Base-by-base conservation (phyloP, 2,329 filamentous ascomycete genomes). In the Setomelanomma holmii region DNA sequence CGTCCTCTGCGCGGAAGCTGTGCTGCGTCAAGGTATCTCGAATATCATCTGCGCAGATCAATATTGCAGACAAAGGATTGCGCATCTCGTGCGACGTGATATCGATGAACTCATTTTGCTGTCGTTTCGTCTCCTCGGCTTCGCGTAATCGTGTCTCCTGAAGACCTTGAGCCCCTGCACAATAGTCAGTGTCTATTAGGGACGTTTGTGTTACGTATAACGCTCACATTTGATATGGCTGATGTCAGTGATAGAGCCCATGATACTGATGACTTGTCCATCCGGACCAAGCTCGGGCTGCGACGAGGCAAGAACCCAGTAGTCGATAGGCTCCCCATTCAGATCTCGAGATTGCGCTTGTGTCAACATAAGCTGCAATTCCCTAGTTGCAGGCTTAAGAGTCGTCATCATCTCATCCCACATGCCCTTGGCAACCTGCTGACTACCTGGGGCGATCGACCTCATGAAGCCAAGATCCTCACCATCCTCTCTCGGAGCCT, bases 381-480 rank as follows among this genome's bases (percentile, higher is more conserved):
- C 80, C 6, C 74, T 68, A 3, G 73, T 74, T 64, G 73, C 76
- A 0, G 78, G 58, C 4, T 68, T 60, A 5, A 71, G 58, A 1
- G 77, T 73, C 1, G 59, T 60, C 0, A 73, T 59, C 11, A 80
- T 55, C 1, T 69, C 63, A 1, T 68, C 47, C 79, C 79, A 82
- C 23, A 74, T 76, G 1, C 70, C 59, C 10, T 72, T 58, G 53
- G 77, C 70, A 1, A 56, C 58, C 2, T 63, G 22, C 42, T 8
- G 46, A 23, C 76, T 77, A 20, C 64, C 66, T 2, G 76, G 74
- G 5, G 69, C 60, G 27, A 82, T 71, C 16, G 76, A 66, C 4
- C 76, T 69, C 41, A 76, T 69, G 70, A 76, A 82, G 0, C 74
- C 75, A 58, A 79, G 76, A 20, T 79, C 72, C 17, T 67, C 70